A percentile compares a stretch with the other conserved stretches of the same genome.
These are phyloP conservation scores for Collybia sp. DNA, from an alignment of 768 basidiomycete species.

Conservation along the genomic window DNA sequence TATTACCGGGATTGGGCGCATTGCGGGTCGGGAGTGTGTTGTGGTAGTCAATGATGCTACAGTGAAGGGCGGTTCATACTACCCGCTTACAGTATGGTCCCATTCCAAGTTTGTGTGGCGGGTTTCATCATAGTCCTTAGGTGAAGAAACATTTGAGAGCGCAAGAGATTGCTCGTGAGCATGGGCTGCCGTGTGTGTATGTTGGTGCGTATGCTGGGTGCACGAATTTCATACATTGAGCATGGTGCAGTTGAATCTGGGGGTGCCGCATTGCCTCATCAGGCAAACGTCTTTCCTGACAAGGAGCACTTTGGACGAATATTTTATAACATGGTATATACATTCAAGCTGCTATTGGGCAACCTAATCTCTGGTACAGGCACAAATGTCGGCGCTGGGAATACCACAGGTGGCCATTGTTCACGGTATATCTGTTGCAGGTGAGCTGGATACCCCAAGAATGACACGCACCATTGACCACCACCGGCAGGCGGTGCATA, in stretches of 20 bases:
- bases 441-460: too few relatives aligned
- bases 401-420: conserved; percentile 92
- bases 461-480: too few relatives aligned
- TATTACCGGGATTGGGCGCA: conserved; percentile 80
- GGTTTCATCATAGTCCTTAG: conserved; percentile 20
- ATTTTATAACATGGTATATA: conserved; percentile 90
- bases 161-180: conserved; percentile 91
- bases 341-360: too few relatives aligned
- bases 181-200: conserved; percentile 87
- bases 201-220: conserved; percentile 51
- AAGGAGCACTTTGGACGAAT: conserved; percentile 94
- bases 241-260: conserved; percentile 76
- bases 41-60: conserved; percentile 94
- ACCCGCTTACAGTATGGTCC: conserved; percentile 67
- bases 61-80: conserved; percentile 91
- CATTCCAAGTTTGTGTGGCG: not conserved
- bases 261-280: conserved; percentile 87
- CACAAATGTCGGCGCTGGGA: conserved; percentile 88
- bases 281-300: conserved; percentile 94
- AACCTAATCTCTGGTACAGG: conserved; percentile 35
- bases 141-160: conserved; percentile 96
- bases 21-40: conserved; percentile 81
- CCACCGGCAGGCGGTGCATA: conserved; percentile 81
- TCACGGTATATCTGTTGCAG: conserved; percentile 92
- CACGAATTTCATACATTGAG: not conserved